Base-by-base conservation (phyloP, 129 eudicot species). In the Cynara cardunculus region DNA sequence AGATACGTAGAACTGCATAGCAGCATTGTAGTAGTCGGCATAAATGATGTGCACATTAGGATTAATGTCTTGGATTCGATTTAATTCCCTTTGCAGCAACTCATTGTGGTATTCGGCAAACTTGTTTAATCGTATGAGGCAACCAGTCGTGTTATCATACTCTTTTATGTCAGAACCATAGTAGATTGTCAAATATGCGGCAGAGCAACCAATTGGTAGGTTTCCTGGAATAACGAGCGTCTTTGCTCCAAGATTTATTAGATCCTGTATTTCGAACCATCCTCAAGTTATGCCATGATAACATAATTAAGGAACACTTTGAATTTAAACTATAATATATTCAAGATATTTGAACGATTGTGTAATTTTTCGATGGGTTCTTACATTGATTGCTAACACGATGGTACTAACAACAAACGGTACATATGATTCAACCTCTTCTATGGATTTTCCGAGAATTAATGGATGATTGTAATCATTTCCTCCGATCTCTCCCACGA, bases 401-500 rank as follows among this genome's bases (percentile, higher is more conserved):
- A 73, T 46, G 35, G 37, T 0, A 14, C 2, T 25, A 6, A 73
- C 13, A 46, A 73, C 78, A 76, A 19, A 13, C 10, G 71, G 69
- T 10, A 76, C 71, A 61, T 76, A 61, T 9, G 71, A 31, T 75
- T 59, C 16, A 4, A 75, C 21, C 3, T 75, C 49, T 9, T 30
- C 12, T 1, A 75, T 19, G 16, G 71, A 28, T 61, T 75, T 75
- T 59, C 79, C 70, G 21, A n/a, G 18, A 19, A 19, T 14, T 7
- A 75, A 75, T 31, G 70, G 53, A 31, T 61, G 79, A 56, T 80
- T 72, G 78, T 80, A 80, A 46, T 80, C 84, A 18, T 80, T 80
- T 26, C 84, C 84, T 62, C 84, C 84, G 1, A 80, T 80, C 78
- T 80, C 84, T n/a, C 84, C 79, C 79, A 80, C 18, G 28, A 80